Evolutionary conservation across 345 rosid genomes (phyloP).

Genomic region (Cardamine chenopodiifolia): DNA sequence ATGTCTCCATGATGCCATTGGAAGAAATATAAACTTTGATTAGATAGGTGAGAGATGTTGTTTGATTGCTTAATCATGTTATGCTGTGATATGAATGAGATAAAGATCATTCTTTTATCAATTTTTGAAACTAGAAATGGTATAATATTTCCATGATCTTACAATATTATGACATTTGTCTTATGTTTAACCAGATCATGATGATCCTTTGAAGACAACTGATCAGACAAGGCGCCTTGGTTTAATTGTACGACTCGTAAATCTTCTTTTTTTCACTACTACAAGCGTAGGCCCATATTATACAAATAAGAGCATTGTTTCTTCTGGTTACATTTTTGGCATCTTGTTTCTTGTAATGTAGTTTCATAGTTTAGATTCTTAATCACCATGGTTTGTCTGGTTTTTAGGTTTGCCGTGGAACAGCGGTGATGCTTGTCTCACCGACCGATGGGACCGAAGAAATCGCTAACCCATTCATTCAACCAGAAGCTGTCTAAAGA

Average conservation of each 20-base stretch:
- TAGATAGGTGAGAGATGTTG: neutral
- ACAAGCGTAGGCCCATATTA: no score
- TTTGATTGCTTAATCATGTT: slow-evolving; percentile 12
- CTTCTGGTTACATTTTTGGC: neutral
- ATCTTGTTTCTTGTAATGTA: neutral
- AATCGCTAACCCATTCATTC: slow-evolving; percentile 91
- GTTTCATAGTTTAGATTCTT: neutral
- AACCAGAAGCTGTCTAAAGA: slow-evolving; percentile 80
- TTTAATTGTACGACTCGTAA: slow-evolving; percentile 60
- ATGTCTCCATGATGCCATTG: neutral
- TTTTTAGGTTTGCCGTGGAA: slow-evolving; percentile 87
- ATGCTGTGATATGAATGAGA: neutral
- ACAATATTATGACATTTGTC: neutral
- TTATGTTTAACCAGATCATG: slow-evolving; percentile 60
- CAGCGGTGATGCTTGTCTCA: slow-evolving; percentile 98
- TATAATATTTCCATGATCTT: neutral
- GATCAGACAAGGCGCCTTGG: slow-evolving; percentile 96
- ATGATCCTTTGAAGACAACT: slow-evolving; percentile 94
- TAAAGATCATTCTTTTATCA: neutral
- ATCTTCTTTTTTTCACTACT: neutral
- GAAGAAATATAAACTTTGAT: neutral
- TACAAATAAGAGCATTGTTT: neutral
- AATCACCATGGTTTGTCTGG: slow-evolving; percentile 16
- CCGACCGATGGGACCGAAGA: slow-evolving; percentile 99
- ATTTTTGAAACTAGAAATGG: neutral